Base-by-base conservation (phyloP, 176 grass and related monocot species). In the Aegilops longissima region DNA sequence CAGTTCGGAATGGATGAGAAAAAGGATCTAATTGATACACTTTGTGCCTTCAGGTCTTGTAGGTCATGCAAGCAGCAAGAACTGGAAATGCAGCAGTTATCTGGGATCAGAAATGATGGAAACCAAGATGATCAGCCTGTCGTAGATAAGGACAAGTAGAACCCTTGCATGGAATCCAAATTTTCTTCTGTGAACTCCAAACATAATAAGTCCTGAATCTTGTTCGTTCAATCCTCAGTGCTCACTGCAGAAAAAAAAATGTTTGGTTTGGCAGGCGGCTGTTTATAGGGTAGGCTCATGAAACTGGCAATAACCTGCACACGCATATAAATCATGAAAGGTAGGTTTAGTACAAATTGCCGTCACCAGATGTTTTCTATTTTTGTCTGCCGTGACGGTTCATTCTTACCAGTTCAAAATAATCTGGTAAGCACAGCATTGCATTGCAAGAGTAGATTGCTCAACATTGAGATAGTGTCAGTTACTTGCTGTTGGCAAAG, bases 11-110 rank as follows among this genome's bases (percentile, higher is more conserved):
- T 12, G 9, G 54, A 81, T 81, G 58, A n/a, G 42, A 66, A 38
- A 63, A 47, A 2, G 16, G 47, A 18, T 56, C 47, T 66, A 66
- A 83, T 79, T 44, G 66, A 4, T 11, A 31, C 11, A 9, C 73
- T 20, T 45, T 20, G 54, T 14, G 9, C 14, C 51, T 44, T 44
- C 66, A 87, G 80, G 59, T 87, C 84, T 66, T 73, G 31, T 24
- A 21, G 73, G 20, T 79, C 80, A 79, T 20, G 40, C 58, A 83
- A 90, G 24, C 66, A 63, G 24, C 66, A 63, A 17, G 83, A 83
- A 87, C 33, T 87, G 79, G 89, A 90, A 44, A 25, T 90, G n/a
- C 80, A 83, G 23, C 65, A 84, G 33, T 76, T 74, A 25, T 25
- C 54, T 5, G 23, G 40, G 33, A 66, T 34, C 18, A 83, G 8